Evolutionary conservation across 2,329 filamentous ascomycete genomes (phyloP), one percentile per base, ranked within the genome.

Genomic region (Pseudogymnoascus pannorum): DNA sequence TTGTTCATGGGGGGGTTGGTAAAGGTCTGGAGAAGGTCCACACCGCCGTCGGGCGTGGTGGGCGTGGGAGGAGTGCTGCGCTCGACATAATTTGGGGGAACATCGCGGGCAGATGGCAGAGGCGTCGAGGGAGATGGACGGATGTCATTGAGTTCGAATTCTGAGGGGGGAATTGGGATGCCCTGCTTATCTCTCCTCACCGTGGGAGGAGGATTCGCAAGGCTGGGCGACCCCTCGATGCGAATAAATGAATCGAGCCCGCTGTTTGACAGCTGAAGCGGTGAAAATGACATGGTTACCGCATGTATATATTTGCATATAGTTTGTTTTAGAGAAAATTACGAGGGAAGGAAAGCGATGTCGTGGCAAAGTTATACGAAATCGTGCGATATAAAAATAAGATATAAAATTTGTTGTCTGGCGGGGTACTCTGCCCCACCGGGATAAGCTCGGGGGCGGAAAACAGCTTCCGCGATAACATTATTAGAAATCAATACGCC

Each of bases 1-100:
- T 83, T 85, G 72, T 91, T 92, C 81, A 85, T 89, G 9, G 79
- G 78, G 9, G 83, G 82, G 16, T 83, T 77, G 64, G 79, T 85
- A 62, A 84, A 81, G 64, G 78, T 86, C 57, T 84, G 83, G 31
- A 84, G 70, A 3, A 79, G 72, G 48, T 80, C 77, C 1, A 76
- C 76, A 5, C 73, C 77, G 6, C 73, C 77, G 6, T 77, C 74
- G 12, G 63, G 60, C 5, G 68, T 68, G 3, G 66, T 60, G 4
- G 81, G 82, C 5, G 77, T 81, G 5, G 75, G 67, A 2, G 82
- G 80, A 12, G 79, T 73, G 68, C 81, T 87, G 69, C 77, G 79
- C 67, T 87, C 84, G 4, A 72, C 54, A 54, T 69, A 70, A 16
- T 62, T 63, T 2, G 63, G 62, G 1, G 58, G 44, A 12, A 16